These are phyloP conservation scores for Forsythia viridissima DNA, from an alignment of 257 asterid genomes.

Conservation along the genomic window DNA sequence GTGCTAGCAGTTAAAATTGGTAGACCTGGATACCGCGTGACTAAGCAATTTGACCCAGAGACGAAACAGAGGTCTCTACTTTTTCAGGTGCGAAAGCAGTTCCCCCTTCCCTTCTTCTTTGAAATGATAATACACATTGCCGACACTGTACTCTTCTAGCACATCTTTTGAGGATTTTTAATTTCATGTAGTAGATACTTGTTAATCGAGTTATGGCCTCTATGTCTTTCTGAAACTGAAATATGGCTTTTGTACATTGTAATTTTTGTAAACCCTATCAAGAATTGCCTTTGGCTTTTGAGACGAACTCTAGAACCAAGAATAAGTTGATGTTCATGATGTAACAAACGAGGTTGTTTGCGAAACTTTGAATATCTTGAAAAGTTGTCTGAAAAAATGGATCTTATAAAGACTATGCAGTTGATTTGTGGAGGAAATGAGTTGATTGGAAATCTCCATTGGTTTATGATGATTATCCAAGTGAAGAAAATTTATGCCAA, in stretches of 20 bases:
- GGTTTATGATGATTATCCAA: neutral
- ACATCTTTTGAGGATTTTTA: neutral
- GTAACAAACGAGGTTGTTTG: too few species aligned
- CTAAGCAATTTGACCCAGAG: slow-evolving; percentile 88
- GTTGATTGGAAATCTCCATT: neutral
- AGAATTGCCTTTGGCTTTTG: neutral
- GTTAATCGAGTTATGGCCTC: neutral
- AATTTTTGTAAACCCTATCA: neutral
- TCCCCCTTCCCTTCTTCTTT: neutral
- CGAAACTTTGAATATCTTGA: neutral
- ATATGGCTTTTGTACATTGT: neutral
- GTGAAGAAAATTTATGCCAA: neutral
- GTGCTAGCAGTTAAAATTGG: slow-evolving; percentile 84
- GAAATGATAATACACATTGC: neutral
- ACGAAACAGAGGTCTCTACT: slow-evolving; percentile 95
- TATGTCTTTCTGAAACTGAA: neutral
- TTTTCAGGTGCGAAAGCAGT: slow-evolving; percentile 61
- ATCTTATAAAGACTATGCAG: neutral
- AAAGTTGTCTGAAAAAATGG: neutral
- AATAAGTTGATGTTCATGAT: neutral
- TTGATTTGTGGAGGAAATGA: neutral
- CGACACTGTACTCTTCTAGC: neutral
- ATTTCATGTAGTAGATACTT: neutral
- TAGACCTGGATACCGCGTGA: slow-evolving; percentile 96
- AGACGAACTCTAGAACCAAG: neutral